phyloP scores from a whole-genome alignment of 768 basidiomycete species.

The Candolleomyces efflorescens region DNA sequence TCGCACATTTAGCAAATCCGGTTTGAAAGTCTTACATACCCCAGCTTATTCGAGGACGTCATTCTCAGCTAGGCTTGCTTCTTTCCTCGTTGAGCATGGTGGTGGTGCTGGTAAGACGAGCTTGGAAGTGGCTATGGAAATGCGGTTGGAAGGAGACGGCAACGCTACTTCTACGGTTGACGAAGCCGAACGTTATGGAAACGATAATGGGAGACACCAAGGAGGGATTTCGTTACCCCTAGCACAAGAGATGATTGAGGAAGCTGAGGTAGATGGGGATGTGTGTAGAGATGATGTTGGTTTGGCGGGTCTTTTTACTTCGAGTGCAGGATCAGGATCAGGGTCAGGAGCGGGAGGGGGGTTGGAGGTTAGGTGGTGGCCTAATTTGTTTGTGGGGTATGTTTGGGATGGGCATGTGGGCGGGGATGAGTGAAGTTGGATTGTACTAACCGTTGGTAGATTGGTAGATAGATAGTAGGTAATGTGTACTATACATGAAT shows the following conservation, averaged over 20 bases:
- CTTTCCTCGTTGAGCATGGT: constrained; percentile 33
- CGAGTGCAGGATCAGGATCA: constrained; percentile 64
- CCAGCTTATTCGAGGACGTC: constrained; percentile 66
- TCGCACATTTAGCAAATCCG: constrained; percentile 62
- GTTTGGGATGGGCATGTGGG: constrained; percentile 64
- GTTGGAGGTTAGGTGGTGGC: constrained; percentile 69
- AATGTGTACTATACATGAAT: too few relatives aligned
- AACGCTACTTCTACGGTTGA: too few relatives aligned
- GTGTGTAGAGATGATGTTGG: constrained; percentile 9
- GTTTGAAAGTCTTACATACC: constrained; percentile 79
- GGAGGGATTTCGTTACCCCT: not conserved
- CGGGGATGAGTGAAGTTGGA: not conserved
- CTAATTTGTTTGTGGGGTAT: constrained; percentile 62
- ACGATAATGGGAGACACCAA: not conserved
- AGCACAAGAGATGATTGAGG: constrained; percentile 6
- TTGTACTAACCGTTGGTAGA: too few relatives aligned
- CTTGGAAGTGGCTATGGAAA: constrained; percentile 63
- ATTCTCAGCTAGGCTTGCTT: constrained; percentile 64
- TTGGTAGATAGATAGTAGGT: too few relatives aligned
- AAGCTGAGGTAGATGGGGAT: constrained; percentile 1
- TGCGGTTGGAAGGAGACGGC: constrained; percentile 76
- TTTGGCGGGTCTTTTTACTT: not conserved
- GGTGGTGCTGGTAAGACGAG: constrained; percentile 51
- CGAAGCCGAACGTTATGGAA: too few relatives aligned
- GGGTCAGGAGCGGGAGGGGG: constrained; percentile 58